Evolutionary conservation across 768 basidiomycete genomes (phyloP).

Genomic region (Podaxis sp.): DNA sequence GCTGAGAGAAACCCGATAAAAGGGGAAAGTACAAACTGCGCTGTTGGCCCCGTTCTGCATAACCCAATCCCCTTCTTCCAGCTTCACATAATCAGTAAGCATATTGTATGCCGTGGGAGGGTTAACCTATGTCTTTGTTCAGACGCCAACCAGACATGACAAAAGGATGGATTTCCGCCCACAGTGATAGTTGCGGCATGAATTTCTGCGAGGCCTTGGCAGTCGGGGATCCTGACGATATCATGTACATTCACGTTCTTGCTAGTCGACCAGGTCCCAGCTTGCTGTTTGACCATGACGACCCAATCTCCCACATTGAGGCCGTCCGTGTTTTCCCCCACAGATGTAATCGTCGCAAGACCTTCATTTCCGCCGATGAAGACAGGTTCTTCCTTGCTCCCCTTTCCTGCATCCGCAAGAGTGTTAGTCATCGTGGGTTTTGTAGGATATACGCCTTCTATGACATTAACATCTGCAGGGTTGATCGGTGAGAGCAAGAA

Average conservation of each 20-base stretch:
- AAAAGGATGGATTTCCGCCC: slow-evolving; percentile 15
- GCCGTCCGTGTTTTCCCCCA: slow-evolving; percentile 38
- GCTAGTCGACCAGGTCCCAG: slow-evolving; percentile 71
- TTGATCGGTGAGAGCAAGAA: slow-evolving; percentile 75
- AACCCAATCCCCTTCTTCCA: slow-evolving; percentile 72
- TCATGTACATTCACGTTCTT: slow-evolving; percentile 51
- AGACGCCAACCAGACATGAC: neutral
- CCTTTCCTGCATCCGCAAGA: slow-evolving; percentile 28
- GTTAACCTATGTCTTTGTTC: slow-evolving; percentile 50
- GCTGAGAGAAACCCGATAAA: neutral
- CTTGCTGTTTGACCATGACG: slow-evolving; percentile 59
- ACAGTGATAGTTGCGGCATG: slow-evolving; percentile 78
- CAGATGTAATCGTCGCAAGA: slow-evolving; percentile 56
- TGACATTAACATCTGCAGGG: slow-evolving; percentile 76
- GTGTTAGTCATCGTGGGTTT: slow-evolving; percentile 42
- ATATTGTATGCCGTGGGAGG: slow-evolving; percentile 82
- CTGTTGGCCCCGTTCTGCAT: slow-evolving; percentile 86
- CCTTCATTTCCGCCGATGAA: slow-evolving; percentile 79
- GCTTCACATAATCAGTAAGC: slow-evolving; percentile 63
- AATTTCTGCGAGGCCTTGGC: slow-evolving; percentile 44
- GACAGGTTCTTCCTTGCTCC: slow-evolving; percentile 30
- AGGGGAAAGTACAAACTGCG: slow-evolving; percentile 44
- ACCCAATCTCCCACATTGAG: slow-evolving; percentile 68
- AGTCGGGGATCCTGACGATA: slow-evolving; percentile 54
- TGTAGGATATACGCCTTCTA: slow-evolving; percentile 79